These are phyloP conservation scores for Verticillium nubilum DNA, from an alignment of 2,329 filamentous ascomycete genomes.

Conservation along the genomic window DNA sequence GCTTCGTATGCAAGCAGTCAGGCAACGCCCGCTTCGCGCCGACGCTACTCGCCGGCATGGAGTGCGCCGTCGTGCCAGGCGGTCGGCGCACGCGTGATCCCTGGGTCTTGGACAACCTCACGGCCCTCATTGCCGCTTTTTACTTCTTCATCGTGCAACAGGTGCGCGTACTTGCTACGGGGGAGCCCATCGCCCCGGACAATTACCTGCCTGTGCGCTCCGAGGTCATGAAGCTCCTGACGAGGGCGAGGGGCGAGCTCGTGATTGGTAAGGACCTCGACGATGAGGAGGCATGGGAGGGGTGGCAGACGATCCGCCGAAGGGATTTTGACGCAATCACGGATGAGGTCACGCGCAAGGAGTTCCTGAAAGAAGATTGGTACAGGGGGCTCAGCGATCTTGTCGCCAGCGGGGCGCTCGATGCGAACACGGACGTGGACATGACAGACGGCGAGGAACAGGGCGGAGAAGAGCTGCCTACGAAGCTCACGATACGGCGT, in stretches of 20 bases:
- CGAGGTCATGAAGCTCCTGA: conserved; percentile 32
- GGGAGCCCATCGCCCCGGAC: conserved; percentile 31
- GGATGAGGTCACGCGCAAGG: conserved; percentile 46
- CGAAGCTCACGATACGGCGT: conserved; percentile 38
- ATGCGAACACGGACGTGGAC: conserved; percentile 20
- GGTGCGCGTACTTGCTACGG: conserved; percentile 33
- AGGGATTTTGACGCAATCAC: conserved; percentile 59
- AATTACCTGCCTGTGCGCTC: conserved; percentile 39
- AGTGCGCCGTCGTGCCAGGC: conserved; percentile 42
- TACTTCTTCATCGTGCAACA: conserved; percentile 55
- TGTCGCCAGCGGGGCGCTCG: conserved; percentile 25
- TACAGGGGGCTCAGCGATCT: conserved; percentile 54
- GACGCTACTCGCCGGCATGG: conserved; percentile 70
- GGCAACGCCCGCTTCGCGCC: conserved; percentile 58
- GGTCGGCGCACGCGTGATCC: conserved; percentile 40
- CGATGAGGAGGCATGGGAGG: conserved; percentile 47
- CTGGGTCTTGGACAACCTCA: conserved; percentile 42
- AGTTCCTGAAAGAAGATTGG: conserved; percentile 61
- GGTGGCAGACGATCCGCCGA: conserved; percentile 42
- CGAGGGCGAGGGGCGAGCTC: conserved; percentile 24
- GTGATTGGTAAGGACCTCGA: conserved; percentile 26
- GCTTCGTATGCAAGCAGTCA: conserved; percentile 59
- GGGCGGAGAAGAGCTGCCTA: conserved; percentile 14
- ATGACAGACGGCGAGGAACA: conserved; percentile 12
- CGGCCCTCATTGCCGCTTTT: conserved; percentile 53